phyloP scores from a whole-genome alignment of 1,139 yeast genomes.

The Taphrina flavorubra region DNA sequence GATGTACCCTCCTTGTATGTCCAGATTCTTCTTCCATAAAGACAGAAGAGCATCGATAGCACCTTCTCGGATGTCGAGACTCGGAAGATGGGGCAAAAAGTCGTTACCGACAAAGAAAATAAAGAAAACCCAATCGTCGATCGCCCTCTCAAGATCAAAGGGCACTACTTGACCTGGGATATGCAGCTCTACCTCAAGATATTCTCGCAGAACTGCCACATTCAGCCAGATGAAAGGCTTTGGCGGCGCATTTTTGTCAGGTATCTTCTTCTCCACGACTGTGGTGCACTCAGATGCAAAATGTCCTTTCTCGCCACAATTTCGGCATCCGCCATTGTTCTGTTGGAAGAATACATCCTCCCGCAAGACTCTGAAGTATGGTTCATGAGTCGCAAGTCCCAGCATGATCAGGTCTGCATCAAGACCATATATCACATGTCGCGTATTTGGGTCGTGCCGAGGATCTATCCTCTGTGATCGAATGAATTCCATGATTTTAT shows the following conservation, averaged over 20 bases:
- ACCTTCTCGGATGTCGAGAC: slow-evolving; percentile 91
- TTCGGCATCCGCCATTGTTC: slow-evolving; percentile 54
- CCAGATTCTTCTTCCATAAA: slow-evolving; percentile 80
- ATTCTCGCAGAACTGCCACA: slow-evolving; percentile 84
- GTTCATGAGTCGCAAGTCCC: slow-evolving; percentile 97
- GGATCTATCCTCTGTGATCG: slow-evolving; percentile 78
- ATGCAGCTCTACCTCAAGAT: slow-evolving; percentile 77
- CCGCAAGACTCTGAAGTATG: slow-evolving; percentile 89
- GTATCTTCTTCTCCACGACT: slow-evolving; percentile 51
- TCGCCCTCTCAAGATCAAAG: slow-evolving; percentile 90
- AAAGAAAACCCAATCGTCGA: slow-evolving; percentile 99
- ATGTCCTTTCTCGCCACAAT: slow-evolving; percentile 47
- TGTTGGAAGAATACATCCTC: slow-evolving; percentile 92
- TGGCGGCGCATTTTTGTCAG: slow-evolving; percentile 61
- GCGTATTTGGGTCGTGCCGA: slow-evolving; percentile 78
- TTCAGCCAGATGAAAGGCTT: slow-evolving; percentile 96
- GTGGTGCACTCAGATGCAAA: slow-evolving; percentile 47
- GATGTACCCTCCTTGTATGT: slow-evolving; percentile 72
- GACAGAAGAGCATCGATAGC: slow-evolving; percentile 81
- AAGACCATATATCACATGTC: slow-evolving; percentile 95
- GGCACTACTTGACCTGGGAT: slow-evolving; percentile 73
- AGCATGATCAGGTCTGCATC: slow-evolving; percentile 97
- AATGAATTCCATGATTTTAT: slow-evolving; percentile 74
- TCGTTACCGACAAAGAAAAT: slow-evolving; percentile 99
- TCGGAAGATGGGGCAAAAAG: slow-evolving; percentile 95